Evolutionary conservation across 371 early-diverging fungal genomes (phyloP).

Genomic region (Rhizopus sp.): DNA sequence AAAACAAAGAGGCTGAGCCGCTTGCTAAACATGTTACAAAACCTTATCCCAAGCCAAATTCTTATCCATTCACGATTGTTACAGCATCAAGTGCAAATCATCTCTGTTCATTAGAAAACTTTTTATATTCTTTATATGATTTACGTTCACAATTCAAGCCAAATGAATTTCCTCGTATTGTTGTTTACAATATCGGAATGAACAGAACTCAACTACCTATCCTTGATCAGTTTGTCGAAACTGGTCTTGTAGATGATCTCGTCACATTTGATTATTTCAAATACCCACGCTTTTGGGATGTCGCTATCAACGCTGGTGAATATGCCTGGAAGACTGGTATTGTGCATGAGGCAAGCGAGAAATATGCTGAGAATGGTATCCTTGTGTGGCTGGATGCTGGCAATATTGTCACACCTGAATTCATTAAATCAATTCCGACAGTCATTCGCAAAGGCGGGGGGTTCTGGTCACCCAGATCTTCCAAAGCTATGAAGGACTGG

Average conservation of each 20-base stretch:
- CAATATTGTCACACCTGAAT: slow-evolving; percentile 56
- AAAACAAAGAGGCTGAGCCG: not conserved
- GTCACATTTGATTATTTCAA: slow-evolving; percentile 52
- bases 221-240: slow-evolving; percentile 38
- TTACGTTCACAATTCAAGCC: slow-evolving; percentile 34
- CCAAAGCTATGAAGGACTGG: slow-evolving; percentile 40
- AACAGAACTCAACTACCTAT: slow-evolving; percentile 51
- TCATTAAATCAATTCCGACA: slow-evolving; percentile 45
- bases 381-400: slow-evolving; percentile 68
- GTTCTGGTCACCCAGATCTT: slow-evolving; percentile 55
- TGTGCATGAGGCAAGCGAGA: slow-evolving; percentile 53
- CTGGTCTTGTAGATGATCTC: slow-evolving; percentile 51
- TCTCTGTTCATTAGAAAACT: slow-evolving; percentile 62
- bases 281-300: slow-evolving; percentile 68
- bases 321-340: slow-evolving; percentile 74
- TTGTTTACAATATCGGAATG: slow-evolving; percentile 56
- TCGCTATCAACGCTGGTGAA: slow-evolving; percentile 59
- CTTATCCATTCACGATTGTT: slow-evolving; percentile 54
- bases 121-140: slow-evolving; percentile 53
- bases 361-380: slow-evolving; percentile 42
- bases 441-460: slow-evolving; percentile 35
- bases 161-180: slow-evolving; percentile 45
- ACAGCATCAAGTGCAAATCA: slow-evolving; percentile 68
- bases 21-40: slow-evolving; percentile 19
- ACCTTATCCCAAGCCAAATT: slow-evolving; percentile 11